phyloP scores from a whole-genome alignment of 306 rosid genomes.

The Trifolium pratense region DNA sequence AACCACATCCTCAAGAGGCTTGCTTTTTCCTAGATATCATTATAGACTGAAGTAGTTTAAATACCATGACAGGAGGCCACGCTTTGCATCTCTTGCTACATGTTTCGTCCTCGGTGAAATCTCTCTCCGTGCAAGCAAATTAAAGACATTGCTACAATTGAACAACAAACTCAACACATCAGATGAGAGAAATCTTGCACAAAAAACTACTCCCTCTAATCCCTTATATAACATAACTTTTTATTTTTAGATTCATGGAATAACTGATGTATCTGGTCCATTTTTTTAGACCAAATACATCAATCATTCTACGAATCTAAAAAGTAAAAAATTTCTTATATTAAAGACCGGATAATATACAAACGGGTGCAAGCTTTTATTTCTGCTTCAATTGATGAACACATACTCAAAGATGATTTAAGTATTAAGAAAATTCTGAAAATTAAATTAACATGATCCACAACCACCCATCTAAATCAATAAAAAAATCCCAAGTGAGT shows the following conservation, averaged over 20 bases:
- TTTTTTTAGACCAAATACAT: too few species aligned
- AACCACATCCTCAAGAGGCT: slow-evolving; percentile 1
- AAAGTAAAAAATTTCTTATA: too few species aligned
- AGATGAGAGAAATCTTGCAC: slow-evolving; percentile 17
- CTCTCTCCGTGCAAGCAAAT: slow-evolving; percentile 63
- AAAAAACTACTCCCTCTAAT: too few species aligned
- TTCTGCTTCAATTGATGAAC: slow-evolving; percentile 10
- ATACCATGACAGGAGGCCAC: slow-evolving; percentile 63
- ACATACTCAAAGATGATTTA: slow-evolving; percentile 10
- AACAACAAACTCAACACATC: slow-evolving; percentile 41
- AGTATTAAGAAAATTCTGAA: slow-evolving; percentile 1
- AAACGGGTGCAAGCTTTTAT: neutral
- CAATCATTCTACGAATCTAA: too few species aligned
- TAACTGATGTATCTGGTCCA: too few species aligned
- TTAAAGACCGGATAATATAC: too few species aligned
- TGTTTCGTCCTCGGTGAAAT: slow-evolving; percentile 54
- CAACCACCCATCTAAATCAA: neutral
- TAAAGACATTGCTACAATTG: slow-evolving; percentile 60
- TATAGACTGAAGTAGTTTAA: slow-evolving; percentile 14
- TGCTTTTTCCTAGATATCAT: slow-evolving; percentile 15
- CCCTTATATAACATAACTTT: too few species aligned
- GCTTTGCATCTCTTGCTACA: slow-evolving; percentile 53
- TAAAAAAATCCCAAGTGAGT: too few species aligned
- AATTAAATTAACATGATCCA: slow-evolving; percentile 11
- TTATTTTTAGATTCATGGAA: too few species aligned